phyloP scores from a whole-genome alignment of 495 filamentous ascomycete genomes.

The Darksidea phi region DNA sequence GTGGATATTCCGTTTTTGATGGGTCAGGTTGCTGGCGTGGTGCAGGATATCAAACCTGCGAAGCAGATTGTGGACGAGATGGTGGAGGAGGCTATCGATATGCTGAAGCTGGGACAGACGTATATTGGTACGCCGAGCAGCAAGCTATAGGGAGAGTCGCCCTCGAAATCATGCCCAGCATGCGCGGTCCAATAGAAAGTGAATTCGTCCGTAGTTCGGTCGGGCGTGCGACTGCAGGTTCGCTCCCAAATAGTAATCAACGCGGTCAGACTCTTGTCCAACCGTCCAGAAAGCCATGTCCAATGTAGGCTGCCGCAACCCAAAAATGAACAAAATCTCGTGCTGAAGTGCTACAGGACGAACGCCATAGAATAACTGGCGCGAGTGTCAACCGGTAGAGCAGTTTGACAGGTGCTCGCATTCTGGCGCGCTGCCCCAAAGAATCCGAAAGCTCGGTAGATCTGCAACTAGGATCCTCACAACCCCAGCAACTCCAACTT shows the following conservation, averaged over 20 bases:
- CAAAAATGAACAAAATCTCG: too few species aligned
- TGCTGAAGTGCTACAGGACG: too few species aligned
- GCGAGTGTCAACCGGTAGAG: too few species aligned
- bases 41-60: conserved; percentile 74
- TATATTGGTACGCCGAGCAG: conserved; percentile 45
- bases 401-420: too few species aligned
- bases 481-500: background rate
- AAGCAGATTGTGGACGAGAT: conserved; percentile 79
- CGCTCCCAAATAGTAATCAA: too few species aligned
- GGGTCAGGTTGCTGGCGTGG: conserved; percentile 84
- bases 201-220: background rate
- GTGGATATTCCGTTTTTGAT: conserved; percentile 83
- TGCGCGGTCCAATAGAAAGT: background rate
- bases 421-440: too few species aligned
- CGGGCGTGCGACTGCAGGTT: background rate
- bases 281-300: too few species aligned
- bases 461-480: background rate
- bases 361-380: too few species aligned
- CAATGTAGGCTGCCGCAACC: too few species aligned
- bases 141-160: conserved; percentile 24
- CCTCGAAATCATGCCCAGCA: background rate
- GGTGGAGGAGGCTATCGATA: conserved; percentile 72
- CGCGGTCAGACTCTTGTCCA: too few species aligned
- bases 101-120: conserved; percentile 57
- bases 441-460: too few species aligned